Evolutionary conservation across 2,329 filamentous ascomycete genomes (phyloP).

Genomic region (Ceratocystis harringtonii): DNA sequence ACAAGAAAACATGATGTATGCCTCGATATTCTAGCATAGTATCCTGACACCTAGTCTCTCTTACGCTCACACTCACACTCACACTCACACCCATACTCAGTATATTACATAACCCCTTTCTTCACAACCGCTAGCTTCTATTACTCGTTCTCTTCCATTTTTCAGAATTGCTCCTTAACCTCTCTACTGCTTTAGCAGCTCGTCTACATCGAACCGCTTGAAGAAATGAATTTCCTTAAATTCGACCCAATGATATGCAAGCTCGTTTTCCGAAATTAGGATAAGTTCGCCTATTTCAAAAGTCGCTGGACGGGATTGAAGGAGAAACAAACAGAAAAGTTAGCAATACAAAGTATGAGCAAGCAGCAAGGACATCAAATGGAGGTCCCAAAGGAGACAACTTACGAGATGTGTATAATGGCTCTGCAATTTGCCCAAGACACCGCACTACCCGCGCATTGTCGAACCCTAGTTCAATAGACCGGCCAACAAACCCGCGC

Average conservation of each 20-base stretch:
- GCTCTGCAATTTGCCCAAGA: conserved; percentile 60
- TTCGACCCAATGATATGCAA: conserved; percentile 70
- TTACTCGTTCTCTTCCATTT: background rate
- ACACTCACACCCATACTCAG: background rate
- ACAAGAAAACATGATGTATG: no score
- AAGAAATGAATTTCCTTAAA: conserved; percentile 47
- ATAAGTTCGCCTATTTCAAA: conserved; percentile 44
- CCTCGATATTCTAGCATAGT: no score
- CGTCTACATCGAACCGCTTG: conserved; percentile 43
- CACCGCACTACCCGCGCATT: conserved; percentile 60
- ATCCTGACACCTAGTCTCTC: no score
- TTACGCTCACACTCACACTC: no score
- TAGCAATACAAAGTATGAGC: conserved; percentile 53
- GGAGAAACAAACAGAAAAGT: conserved; percentile 23
- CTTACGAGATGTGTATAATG: conserved; percentile 19
- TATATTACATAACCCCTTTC: background rate
- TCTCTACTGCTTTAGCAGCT: conserved; percentile 25
- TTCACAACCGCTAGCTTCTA: background rate
- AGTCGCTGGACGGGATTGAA: background rate
- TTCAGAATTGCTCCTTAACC: background rate
- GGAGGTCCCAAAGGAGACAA: background rate
- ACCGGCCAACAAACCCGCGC: conserved; percentile 46
- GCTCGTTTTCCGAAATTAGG: conserved; percentile 56
- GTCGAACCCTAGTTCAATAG: conserved; percentile 52
- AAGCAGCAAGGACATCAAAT: background rate